These are phyloP conservation scores for Sugiyamaella qingdaonensis DNA, from an alignment of 805 yeast species.

Conservation along the genomic window DNA sequence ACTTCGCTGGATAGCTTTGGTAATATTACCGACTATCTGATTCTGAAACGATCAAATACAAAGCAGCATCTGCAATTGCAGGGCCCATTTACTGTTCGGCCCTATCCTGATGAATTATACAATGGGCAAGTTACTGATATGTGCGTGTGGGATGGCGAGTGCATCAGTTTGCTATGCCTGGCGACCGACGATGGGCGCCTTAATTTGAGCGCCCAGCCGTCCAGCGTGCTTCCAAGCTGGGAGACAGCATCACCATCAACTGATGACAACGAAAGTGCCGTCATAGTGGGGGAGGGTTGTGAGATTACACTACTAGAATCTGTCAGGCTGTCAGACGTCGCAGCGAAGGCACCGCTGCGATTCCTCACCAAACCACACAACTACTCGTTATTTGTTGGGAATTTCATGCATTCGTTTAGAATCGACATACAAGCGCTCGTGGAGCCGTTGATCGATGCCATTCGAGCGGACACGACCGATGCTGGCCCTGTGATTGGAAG, in stretches of 20 bases:
- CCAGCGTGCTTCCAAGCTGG: not conserved
- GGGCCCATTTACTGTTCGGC: constrained; percentile 53
- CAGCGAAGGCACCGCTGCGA: not conserved
- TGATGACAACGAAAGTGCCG: too few species aligned
- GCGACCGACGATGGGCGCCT: not conserved
- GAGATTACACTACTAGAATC: not conserved
- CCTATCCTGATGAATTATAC: constrained; percentile 54
- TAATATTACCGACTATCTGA: constrained; percentile 20
- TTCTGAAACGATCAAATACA: constrained; percentile 23
- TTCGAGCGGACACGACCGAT: not conserved
- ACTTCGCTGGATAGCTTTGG: constrained; percentile 27
- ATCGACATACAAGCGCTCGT: not conserved
- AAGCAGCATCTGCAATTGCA: constrained; percentile 28
- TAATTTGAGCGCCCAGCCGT: not conserved
- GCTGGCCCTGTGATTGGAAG: not conserved
- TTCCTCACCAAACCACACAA: not conserved
- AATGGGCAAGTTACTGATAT: constrained; percentile 41
- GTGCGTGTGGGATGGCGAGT: not conserved
- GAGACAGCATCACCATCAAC: not conserved
- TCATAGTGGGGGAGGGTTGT: not conserved
- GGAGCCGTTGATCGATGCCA: not conserved
- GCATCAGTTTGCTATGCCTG: not conserved
- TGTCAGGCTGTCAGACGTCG: not conserved
- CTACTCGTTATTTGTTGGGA: not conserved
- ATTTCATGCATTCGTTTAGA: not conserved